phyloP scores from a whole-genome alignment of 139 green algal genomes.

The Picochlorum sp. region DNA sequence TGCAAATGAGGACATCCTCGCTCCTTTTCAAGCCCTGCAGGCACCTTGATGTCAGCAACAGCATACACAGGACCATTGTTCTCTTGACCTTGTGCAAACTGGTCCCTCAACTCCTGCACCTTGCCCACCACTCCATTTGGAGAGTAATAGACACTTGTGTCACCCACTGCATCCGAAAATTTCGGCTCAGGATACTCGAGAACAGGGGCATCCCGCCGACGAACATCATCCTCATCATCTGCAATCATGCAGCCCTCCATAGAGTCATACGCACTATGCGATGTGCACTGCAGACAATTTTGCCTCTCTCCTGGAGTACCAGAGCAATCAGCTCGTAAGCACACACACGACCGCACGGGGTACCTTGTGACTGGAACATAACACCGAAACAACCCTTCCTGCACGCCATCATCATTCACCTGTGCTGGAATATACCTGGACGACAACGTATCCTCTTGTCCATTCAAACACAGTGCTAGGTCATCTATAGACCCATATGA shows the following conservation, averaged over 20 bases:
- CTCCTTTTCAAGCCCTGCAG: too few relatives aligned
- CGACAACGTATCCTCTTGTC: neutral
- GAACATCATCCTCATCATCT: neutral
- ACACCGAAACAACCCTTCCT: conserved; percentile 1
- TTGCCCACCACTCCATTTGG: neutral
- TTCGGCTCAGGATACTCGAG: neutral
- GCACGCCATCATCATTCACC: neutral
- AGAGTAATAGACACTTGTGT: neutral
- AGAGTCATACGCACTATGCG: neutral
- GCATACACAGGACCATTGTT: too few relatives aligned
- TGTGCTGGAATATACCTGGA: neutral
- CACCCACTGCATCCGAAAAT: neutral
- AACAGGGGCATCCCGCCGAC: neutral
- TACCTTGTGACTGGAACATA: neutral
- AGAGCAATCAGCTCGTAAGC: neutral
- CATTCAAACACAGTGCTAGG: neutral
- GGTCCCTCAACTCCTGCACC: neutral
- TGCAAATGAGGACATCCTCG: neutral
- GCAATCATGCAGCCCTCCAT: neutral
- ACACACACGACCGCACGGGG: neutral
- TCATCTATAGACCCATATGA: neutral
- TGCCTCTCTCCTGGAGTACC: neutral
- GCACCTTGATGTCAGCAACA: too few relatives aligned
- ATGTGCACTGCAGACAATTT: neutral
- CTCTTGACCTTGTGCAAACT: neutral